Base-by-base conservation (phyloP, 2,329 filamentous ascomycete species). In the Phialophora expanda region DNA sequence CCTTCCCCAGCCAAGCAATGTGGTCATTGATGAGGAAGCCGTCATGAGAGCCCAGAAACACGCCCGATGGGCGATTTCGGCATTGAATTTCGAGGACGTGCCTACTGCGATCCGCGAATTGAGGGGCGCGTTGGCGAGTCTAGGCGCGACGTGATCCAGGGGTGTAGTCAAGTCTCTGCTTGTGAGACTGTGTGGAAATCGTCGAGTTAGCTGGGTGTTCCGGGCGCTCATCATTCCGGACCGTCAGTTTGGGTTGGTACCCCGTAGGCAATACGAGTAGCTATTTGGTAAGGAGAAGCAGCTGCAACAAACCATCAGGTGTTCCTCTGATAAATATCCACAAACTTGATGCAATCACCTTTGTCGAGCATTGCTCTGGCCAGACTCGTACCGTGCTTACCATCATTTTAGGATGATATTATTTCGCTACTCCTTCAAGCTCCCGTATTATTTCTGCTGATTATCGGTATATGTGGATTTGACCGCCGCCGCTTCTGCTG, bases 1-100 rank as follows among this genome's bases (percentile, higher is more conserved):
- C 28, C 64, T 72, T n/a, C 70, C 73, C 32, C 64, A 69, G 51
- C 66, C 72, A 6, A 61, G 57, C 17, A 67, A 66, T 41, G 67
- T 61, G n/a, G 73, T 74, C 5, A 73, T 82, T 4, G 84, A 90
- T 11, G 92, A 97, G 69, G 89, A 93, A 66, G 83, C 90, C 0
- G 89, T 97, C 41, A 82, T 87, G 41, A 86, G 89, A 72, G 94
- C 95, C 4, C 93, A 97, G 77, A 99, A 98, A 76, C 95, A 98
- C 80, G 93, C 94, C 1, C 93, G 92, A 74, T 99, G 92, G 92
- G 95, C 95, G 0, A 96, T 98, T 50, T 97, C 93, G 11, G 95
- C 95, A 0, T 80, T 99, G 56, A 97, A 97, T 73, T 99, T 99
- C 78, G 95, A 99, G 72, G 95, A 99, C 76, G 90, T 96, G 1